phyloP scores from a whole-genome alignment of 306 rosid species.

The Citrullus mucosospermus region DNA sequence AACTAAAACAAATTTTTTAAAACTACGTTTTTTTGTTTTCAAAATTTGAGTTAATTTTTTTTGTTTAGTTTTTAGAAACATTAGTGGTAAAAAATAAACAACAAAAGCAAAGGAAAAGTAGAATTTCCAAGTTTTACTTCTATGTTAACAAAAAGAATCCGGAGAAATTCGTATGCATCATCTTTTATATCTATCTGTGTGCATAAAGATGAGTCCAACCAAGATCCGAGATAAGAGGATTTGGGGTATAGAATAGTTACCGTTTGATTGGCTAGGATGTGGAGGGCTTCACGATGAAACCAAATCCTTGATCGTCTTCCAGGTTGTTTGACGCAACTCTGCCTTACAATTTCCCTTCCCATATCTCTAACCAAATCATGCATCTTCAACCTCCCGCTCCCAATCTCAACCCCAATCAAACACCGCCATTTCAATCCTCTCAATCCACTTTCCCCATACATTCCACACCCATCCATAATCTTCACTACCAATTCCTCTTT shows the following conservation, averaged over 20 bases:
- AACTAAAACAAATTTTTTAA: too few species aligned
- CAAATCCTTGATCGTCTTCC: slow-evolving; percentile 6
- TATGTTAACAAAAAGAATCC: too few species aligned
- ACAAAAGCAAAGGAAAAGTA: too few species aligned
- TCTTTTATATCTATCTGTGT: too few species aligned
- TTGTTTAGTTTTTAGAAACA: too few species aligned
- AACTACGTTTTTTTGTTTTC: too few species aligned
- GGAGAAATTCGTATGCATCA: too few species aligned
- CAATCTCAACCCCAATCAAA: background rate
- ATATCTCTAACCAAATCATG: slow-evolving; percentile 12
- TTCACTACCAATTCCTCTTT: background rate
- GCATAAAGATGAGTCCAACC: too few species aligned
- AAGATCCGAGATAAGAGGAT: too few species aligned
- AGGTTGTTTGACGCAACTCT: background rate
- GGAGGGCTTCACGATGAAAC: background rate
- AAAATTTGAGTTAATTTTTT: too few species aligned
- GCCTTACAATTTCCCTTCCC: background rate
- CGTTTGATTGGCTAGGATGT: background rate
- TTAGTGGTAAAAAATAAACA: too few species aligned
- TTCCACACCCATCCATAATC: background rate
- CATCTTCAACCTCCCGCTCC: background rate
- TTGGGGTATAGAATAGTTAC: background rate
- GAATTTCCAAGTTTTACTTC: too few species aligned
- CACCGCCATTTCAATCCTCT: background rate
- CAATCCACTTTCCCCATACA: background rate